Evolutionary conservation across 2,329 filamentous ascomycete species (phyloP).

Genomic region (Tolypocladium endophyticum): DNA sequence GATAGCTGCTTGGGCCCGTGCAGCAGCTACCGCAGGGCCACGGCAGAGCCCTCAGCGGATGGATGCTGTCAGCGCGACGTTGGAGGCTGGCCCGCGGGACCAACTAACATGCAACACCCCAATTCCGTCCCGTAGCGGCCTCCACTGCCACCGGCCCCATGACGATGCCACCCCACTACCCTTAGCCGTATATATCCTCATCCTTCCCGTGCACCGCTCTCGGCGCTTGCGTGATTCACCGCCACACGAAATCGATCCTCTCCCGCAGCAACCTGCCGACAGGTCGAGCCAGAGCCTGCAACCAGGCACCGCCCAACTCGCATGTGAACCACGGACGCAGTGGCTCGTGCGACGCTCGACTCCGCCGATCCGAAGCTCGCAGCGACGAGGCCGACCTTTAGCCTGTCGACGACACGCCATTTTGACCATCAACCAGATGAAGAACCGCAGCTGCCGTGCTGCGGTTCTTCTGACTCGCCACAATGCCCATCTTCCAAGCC

Average conservation of each 20-base stretch:
- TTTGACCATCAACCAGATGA: constrained; percentile 5
- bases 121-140: neutral
- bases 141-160: neutral
- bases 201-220: neutral
- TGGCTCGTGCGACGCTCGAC: neutral
- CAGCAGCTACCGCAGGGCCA: neutral
- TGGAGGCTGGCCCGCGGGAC: neutral
- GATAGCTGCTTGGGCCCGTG: neutral
- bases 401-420: neutral
- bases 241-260: too few species aligned
- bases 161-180: neutral
- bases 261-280: neutral
- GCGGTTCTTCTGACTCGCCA: constrained; percentile 17
- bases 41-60: neutral
- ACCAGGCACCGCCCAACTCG: neutral
- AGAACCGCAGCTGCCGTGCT: constrained; percentile 17
- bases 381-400: neutral
- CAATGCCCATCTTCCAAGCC: constrained; percentile 50
- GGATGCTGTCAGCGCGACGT: neutral
- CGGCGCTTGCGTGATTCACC: neutral
- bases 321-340: neutral
- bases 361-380: neutral
- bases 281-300: neutral
- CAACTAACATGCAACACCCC: neutral
- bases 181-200: neutral